These are phyloP conservation scores for Inga leiocalycina DNA, from an alignment of 306 rosid genomes.

Conservation along the genomic window DNA sequence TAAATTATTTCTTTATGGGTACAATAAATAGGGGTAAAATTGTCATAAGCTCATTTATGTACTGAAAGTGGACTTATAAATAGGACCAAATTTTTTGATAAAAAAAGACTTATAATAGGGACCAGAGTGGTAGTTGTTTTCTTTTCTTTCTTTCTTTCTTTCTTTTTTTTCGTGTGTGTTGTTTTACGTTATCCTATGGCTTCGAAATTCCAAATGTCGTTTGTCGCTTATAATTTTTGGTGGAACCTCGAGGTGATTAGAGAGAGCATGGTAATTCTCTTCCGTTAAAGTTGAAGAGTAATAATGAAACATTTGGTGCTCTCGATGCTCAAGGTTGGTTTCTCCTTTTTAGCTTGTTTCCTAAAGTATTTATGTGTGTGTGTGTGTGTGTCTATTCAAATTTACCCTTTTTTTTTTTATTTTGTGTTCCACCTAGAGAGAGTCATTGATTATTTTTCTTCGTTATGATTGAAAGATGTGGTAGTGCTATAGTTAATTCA, in stretches of 20 bases:
- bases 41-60: too few species aligned
- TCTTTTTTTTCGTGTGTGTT: too few species aligned
- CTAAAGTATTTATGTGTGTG: background rate
- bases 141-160: too few species aligned
- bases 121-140: too few species aligned
- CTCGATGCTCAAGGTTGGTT: slow-evolving; percentile 2
- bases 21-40: too few species aligned
- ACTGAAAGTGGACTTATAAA: too few species aligned
- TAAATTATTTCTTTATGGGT: too few species aligned
- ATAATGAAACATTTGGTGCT: background rate
- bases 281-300: background rate
- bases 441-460: background rate
- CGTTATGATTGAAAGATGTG: background rate
- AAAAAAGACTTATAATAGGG: too few species aligned
- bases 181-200: slow-evolving; percentile 37
- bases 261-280: background rate
- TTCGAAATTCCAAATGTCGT: slow-evolving; percentile 53
- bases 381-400: background rate
- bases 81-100: too few species aligned
- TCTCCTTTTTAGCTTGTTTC: background rate
- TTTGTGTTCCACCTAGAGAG: background rate
- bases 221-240: slow-evolving; percentile 26
- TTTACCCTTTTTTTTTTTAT: background rate
- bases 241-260: slow-evolving; percentile 16
- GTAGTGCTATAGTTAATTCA: background rate